Evolutionary conservation across 345 rosid genomes (phyloP), one percentile per base, ranked within the genome.

Genomic region (Orychophragmus violaceus): DNA sequence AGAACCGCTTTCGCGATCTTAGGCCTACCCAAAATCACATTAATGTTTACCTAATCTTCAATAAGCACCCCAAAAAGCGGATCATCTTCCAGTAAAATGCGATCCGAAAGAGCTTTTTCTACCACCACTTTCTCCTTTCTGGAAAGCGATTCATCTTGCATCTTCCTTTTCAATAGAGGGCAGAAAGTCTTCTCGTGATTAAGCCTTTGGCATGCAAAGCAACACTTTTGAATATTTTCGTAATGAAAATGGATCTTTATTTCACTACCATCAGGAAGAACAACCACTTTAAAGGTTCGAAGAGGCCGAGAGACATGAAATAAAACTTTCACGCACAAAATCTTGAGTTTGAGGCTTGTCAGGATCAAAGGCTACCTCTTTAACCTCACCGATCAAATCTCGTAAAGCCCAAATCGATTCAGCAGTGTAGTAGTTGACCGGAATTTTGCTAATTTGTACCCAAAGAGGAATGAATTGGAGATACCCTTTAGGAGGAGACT

Each of bases 101-200:
- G 2, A 5, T 0, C 1, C 1, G 0, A 0, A 0, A 8, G 1
- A 29, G 8, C 1, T 6, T 29, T 5, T 1, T 9, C 1, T n/a
- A n/a, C n/a, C n/a, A 4, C 9, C 8, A 6, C 9, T 6, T 0
- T 29, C 6, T 12, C 42, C 41, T 29, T 7, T 7, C 33, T 6
- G 9, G 2, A 29, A 8, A 8, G 6, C 8, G 33, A 8, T 0
- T 29, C 37, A 0, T 33, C 37, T 33, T 33, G 37, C 10, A 12
- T 33, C 13, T 33, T 3, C 10, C 13, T 33, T 0, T 8, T 4
- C 35, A 9, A 12, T 3, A 33, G 1, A 2, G 37, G 37, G 13
- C 5, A 33, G 37, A 9, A 35, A 1, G 11, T 14, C 41, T 35
- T 35, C 41, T 35, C 41, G 2, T 35, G 41, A 5, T 35, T 35